Evolutionary conservation across 1,284 basidiomycete species (phyloP), one percentile per base, ranked within the genome.

Genomic region (Mrakiaceae sp.): DNA sequence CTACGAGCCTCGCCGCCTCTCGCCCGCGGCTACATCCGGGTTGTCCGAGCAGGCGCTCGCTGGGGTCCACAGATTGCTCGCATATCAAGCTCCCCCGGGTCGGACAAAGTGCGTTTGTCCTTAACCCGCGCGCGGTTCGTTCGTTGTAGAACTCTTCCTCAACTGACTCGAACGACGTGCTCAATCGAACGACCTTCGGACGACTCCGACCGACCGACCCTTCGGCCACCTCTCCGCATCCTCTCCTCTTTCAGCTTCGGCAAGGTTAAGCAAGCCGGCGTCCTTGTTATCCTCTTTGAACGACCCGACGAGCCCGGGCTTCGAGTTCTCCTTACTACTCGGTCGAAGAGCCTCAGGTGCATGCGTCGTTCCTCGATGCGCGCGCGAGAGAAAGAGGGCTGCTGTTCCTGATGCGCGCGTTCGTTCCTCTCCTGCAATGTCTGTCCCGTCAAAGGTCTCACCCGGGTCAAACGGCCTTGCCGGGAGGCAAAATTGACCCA

Each of bases 281-380:
- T 93, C 0, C 79, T 93, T 2, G 83, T 92, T 3, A 77, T 88
- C 4, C 76, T 94, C 0, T 93, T 84, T 69, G 86, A 91, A 72
- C 76, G 81, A 42, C 79, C 78, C 2, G 84, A 81, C 9, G 74
- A 81, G 56, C 68, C 71, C 16, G 69, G 72, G 16, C 77, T 93
- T 3, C 82, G 85, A 11, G 89, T 93, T 2, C 78, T 93, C 12
- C 78, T 93, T 58, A 93, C 90, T 0, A 93, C 90, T 2, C 81
- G 90, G 10, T 87, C 88, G 1, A 89, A 88, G 74, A 76, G 79
- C 4, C 78, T 93, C 39, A 80, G 90, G 64, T 74, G 49, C 67
- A 72, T 69, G 2, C 3, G 5, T 9, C 44, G 27, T 27, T 27
- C 2, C 27, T 27, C 27, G 27, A 27, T 27, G 27, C 27, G 27